These are phyloP conservation scores for Teunomyces panamensis DNA, from an alignment of 805 yeast genomes.

Conservation along the genomic window DNA sequence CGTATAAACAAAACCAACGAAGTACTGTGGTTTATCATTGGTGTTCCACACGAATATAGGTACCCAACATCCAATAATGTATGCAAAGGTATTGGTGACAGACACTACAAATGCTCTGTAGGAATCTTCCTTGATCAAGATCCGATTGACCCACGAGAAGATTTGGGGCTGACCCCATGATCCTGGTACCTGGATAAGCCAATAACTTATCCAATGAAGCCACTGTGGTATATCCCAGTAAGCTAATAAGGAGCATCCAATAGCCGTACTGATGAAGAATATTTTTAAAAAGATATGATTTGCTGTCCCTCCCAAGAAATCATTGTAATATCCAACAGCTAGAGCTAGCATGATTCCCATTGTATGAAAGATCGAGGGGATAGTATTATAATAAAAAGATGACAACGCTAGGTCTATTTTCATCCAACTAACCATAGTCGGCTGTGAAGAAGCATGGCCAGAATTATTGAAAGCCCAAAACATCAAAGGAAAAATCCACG, in stretches of 20 bases:
- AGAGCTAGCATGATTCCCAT: conserved; percentile 37
- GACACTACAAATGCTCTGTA: conserved; percentile 37
- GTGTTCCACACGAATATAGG: conserved; percentile 43
- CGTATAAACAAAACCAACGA: conserved; percentile 37
- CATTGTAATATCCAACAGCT: conserved; percentile 33
- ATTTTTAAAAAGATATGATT: conserved; percentile 13
- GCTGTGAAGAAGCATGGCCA: conserved; percentile 32
- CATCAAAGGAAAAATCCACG: conserved; percentile 19
- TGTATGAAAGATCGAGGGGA: conserved; percentile 40
- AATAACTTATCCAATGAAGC: conserved; percentile 20
- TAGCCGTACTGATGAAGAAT: conserved; percentile 12
- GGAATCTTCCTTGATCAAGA: conserved; percentile 23
- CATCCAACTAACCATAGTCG: conserved; percentile 48
- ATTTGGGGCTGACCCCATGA: conserved; percentile 21
- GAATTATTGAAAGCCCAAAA: conserved; percentile 38
- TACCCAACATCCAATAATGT: conserved; percentile 40
- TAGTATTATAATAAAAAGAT: conserved; percentile 34
- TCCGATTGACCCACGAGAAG: conserved; percentile 21
- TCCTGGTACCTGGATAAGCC: conserved; percentile 16
- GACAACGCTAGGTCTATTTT: conserved; percentile 30
- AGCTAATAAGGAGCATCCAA: conserved; percentile 17
- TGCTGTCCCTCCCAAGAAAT: conserved; percentile 28
- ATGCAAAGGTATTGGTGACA: conserved; percentile 40
- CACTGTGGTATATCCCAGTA: conserved; percentile 18
- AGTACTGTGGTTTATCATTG: conserved; percentile 33